Evolutionary conservation across 352 stramenopile genomes (phyloP), one percentile per base, ranked within the genome.

Genomic region (Detonula confervacea): DNA sequence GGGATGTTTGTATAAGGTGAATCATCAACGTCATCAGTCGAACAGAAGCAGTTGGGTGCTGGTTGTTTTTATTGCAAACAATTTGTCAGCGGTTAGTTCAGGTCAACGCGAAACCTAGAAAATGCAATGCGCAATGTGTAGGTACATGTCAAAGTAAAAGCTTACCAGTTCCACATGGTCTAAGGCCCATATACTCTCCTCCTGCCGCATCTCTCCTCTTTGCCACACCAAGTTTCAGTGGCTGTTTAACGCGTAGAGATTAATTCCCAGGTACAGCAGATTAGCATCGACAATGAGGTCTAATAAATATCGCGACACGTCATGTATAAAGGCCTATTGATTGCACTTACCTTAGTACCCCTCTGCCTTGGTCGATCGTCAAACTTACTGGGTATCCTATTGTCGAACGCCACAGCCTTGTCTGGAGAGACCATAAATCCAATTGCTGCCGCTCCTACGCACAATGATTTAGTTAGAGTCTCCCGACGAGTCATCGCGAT

Each of bases 21-120:
- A 46, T 92, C 88, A 18, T 84, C 76, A 14, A 79, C 14, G 39
- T 35, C 68, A 60, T 90, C 81, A 22, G 86, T 92, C 11, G 86
- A 92, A 52, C 82, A 91, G 46, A 93, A 93, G 42, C 88, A 93
- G 44, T 93, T 92, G 0, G 88, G 88, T 39, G 86, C 77, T 59
- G 35, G 9, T n/a, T 49, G 16, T n/a, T 49, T 49, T 9, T n/a
- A 20, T 9, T 16, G 18, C 2, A n/a, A 49, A 11, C 5, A 42
- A 42, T 42, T 42, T 42, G 33, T 12, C 5, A 42, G 12, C 18
- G 20, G 33, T 24, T 2, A 44, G 8, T 44, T 30, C 25, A 44
- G 5, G n/a, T 20, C 25, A 9, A 12, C 12, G 16, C 25, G 12
- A 61, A 35, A 42, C 4, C 24, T 4, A 59, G 0, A 60, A 59